Evolutionary conservation across 192 early-diverging fungal genomes (phyloP).

Genomic region (Helicostylum pulchrum): DNA sequence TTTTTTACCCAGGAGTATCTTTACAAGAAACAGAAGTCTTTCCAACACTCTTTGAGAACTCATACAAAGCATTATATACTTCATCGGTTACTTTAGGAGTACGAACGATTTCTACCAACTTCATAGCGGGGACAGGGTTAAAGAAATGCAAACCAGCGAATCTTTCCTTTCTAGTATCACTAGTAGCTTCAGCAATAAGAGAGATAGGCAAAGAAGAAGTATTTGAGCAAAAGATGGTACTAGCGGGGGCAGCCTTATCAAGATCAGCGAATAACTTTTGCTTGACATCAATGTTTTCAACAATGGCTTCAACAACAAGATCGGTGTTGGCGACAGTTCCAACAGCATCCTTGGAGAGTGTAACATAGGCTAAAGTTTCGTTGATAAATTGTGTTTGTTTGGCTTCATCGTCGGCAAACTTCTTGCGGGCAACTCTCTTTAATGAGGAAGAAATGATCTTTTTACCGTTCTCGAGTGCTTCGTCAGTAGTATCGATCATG

Average conservation of each 20-base stretch:
- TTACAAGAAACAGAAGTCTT: constrained; percentile 92
- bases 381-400: constrained; percentile 68
- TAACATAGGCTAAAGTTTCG: constrained; percentile 63
- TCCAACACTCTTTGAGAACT: constrained; percentile 70
- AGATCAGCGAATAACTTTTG: constrained; percentile 73
- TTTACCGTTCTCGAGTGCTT: constrained; percentile 72
- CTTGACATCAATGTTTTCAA: constrained; percentile 90
- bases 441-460: constrained; percentile 85
- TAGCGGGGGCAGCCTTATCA: constrained; percentile 66
- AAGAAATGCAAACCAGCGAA: constrained; percentile 96
- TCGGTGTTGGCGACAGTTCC: constrained; percentile 64
- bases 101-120: constrained; percentile 91
- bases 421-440: constrained; percentile 85
- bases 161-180: constrained; percentile 44
- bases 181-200: constrained; percentile 71
- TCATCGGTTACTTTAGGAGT: constrained; percentile 58
- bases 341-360: constrained; percentile 60
- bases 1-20: constrained; percentile 85
- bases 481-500: constrained; percentile 78
- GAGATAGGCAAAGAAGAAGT: constrained; percentile 87
- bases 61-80: constrained; percentile 62
- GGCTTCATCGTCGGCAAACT: constrained; percentile 67
- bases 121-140: constrained; percentile 99
- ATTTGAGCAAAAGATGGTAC: constrained; percentile 86
- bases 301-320: constrained; percentile 93